Base-by-base conservation (phyloP, 2,329 filamentous ascomycete genomes). In the Talaromyces islandicus region DNA sequence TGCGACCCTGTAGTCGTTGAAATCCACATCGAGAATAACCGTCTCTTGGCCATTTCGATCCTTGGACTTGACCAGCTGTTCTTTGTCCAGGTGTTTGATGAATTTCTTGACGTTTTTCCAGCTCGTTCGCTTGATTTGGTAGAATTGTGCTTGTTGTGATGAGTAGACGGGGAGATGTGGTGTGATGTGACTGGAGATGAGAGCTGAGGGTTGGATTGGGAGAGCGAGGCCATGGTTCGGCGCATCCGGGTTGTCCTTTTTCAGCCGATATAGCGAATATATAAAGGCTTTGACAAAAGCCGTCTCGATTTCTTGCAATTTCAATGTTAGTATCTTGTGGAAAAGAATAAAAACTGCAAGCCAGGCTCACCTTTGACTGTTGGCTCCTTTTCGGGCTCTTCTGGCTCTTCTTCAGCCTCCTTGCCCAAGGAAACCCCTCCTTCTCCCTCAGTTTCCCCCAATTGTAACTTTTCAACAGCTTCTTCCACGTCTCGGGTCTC, bases 41-140 rank as follows among this genome's bases (percentile, higher is more conserved):
- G 83, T 85, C 68, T 89, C 86, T 38, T 85, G 82, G 4, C 85
- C 84, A 62, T 82, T 84, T 38, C 84, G 80, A 55, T 88, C 86
- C 69, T 89, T 89, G 52, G 80, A 81, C 67, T 86, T 88, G 65
- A 88, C 71, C n/a, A 88, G 75, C 19, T 78, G 70, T 54, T 83
- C 76, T 70, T 88, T 89, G 70, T 88, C 86, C 10, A 89, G 76
- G 57, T 83, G 77, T 66, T 88, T 89, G 72, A 89, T 82, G 69
- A 89, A 88, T 65, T 88, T 89, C 68, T 85, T 86, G 62, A 86
- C 81, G 62, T 84, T 88, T 73, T 89, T 89, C 84, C 84, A 88
- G 63, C 83, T 86, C 3, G 85, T 86, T 73, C 88, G 89, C 68
- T 88, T 89, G 71, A 89, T 87, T 64, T 86, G 84, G 57, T 86